phyloP scores from a whole-genome alignment of 345 rosid genomes.

The Salix dunnii region DNA sequence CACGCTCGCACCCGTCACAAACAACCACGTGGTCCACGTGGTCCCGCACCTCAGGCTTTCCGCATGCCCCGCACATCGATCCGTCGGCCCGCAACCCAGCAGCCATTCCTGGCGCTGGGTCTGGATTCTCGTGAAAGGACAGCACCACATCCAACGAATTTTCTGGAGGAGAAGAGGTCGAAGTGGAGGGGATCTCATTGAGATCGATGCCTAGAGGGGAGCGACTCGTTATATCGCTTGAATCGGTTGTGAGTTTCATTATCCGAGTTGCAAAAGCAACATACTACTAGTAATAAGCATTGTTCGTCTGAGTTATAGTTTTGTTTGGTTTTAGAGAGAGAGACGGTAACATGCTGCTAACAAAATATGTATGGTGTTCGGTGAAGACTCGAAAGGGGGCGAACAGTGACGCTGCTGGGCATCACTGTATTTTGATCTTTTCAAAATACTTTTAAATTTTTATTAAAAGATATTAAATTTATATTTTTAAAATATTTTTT shows the following conservation, averaged over 20 bases:
- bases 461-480: no score
- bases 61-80: constrained; percentile 55
- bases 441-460: no score
- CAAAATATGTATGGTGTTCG: no score
- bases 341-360: no score
- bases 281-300: neutral
- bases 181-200: constrained; percentile 85
- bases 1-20: constrained; percentile 93
- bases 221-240: constrained; percentile 34
- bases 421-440: no score
- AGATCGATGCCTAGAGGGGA: constrained; percentile 86
- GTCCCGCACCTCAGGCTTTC: constrained; percentile 32
- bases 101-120: constrained; percentile 55
- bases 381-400: no score
- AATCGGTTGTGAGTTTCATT: constrained; percentile 23
- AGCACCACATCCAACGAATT: constrained; percentile 62
- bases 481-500: no score
- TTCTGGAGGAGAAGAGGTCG: constrained; percentile 20
- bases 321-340: neutral
- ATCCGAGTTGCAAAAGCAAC: constrained; percentile 1
- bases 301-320: neutral
- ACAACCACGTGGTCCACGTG: constrained; percentile 51
- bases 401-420: no score
- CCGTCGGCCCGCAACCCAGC: constrained; percentile 41
- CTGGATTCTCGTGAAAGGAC: constrained; percentile 54